A percentile compares a stretch with the other conserved stretches of the same genome.
Conservation (phyloP, 176 grass and related monocot species). For the Poa annua region DNA sequence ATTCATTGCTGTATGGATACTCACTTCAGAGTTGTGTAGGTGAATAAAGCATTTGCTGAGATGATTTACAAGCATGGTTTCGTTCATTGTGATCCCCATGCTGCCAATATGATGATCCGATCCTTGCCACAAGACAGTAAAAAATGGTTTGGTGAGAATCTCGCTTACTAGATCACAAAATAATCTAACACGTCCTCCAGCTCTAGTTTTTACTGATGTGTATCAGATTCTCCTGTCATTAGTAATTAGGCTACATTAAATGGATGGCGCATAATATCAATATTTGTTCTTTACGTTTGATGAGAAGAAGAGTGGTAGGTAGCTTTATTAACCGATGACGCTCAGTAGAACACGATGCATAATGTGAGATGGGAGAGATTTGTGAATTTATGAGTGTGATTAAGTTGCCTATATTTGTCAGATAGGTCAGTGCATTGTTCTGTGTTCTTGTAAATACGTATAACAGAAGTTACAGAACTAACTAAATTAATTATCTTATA, state of each 20-base stretch:
- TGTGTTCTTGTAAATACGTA: background rate
- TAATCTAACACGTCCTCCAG: background rate
- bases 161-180: slow-evolving; percentile 22
- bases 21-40: slow-evolving; percentile 52
- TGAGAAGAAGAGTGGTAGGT: slow-evolving; percentile 22
- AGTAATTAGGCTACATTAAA: background rate
- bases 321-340: slow-evolving; percentile 10
- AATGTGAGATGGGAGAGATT: background rate
- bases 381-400: background rate
- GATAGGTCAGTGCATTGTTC: slow-evolving; percentile 12
- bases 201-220: slow-evolving; percentile 2
- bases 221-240: background rate
- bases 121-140: slow-evolving; percentile 62
- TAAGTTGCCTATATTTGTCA: background rate
- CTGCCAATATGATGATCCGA: slow-evolving; percentile 97
- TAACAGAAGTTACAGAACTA: background rate
- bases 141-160: slow-evolving; percentile 61
- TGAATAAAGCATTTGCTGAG: slow-evolving; percentile 85
- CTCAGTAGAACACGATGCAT: background rate
- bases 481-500: slow-evolving; percentile 11
- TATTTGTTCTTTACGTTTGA: slow-evolving; percentile 30
- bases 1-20: slow-evolving; percentile 13
- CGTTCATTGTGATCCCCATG: slow-evolving; percentile 97
- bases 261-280: background rate
- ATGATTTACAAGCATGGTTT: slow-evolving; percentile 99